Base-by-base conservation (phyloP, 1,284 basidiomycete species). In the Tilletia walkeri region DNA sequence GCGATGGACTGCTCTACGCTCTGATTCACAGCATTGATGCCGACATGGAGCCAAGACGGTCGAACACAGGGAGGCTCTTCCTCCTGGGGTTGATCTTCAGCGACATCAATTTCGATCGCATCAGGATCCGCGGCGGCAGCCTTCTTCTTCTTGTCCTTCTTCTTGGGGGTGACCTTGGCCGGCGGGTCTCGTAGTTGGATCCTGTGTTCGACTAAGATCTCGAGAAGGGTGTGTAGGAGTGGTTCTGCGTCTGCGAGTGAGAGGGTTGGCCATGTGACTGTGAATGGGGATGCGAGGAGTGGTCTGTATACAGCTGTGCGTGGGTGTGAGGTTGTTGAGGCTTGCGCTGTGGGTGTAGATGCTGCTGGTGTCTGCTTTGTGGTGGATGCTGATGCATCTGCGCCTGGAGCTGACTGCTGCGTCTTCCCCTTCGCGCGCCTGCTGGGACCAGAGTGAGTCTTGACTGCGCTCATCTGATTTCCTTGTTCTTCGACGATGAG, bases 231-330 rank as follows among this genome's bases (percentile, higher is more conserved):
- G 41, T 73, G 68, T 24, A 73, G 38, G 4, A 73, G 20, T 38
- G 67, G 59, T 18, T 73, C 70, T 10, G 45, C 72, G 53, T 73
- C 72, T 5, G 67, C n/a, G 24, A 1, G 2, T 2, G n/a, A n/a
- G 36, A 41, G 14, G n/a, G 45, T 53, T n/a, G 65, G 67, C 70
- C 72, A 71, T n/a, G 65, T 61, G 36, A 67, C 68, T 14, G 66
- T 59, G 45, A 59, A 73, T 34, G 72, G 72, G 18, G 72, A 73
- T 12, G 70, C 67, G 38, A 73, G 69, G 14, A 73, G 45, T 16
- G 72, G 72, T 3, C 72, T 67, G 63, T 71, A 73, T 18, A 71
- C 72, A 39, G 59, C 3, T 39, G 59, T 38, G 20, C 54, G 54
- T 14, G 54, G 24, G 20, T 30, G 20, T 12, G 54, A 34, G 20